phyloP scores from a whole-genome alignment of 208 protist species.

The Leptomonas seymouri region DNA sequence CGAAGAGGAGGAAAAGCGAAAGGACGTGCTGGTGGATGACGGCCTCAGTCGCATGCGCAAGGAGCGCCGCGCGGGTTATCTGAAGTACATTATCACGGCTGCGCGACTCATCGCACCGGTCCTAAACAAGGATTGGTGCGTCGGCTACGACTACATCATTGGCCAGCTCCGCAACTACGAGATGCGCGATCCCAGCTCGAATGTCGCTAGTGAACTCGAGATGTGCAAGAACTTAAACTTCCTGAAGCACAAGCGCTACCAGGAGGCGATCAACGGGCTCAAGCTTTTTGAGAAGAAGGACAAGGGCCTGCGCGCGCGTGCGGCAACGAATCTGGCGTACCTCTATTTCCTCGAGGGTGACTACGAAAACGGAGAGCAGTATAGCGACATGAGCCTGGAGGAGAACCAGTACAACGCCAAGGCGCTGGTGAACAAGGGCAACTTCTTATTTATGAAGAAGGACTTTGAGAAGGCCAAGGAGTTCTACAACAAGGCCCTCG shows the following conservation, averaged over 20 bases:
- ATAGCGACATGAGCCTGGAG: slow-evolving; percentile 95
- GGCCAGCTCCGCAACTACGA: slow-evolving; percentile 91
- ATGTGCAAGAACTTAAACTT: slow-evolving; percentile 96
- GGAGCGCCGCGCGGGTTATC: slow-evolving; percentile 74
- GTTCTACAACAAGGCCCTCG: slow-evolving; percentile 95
- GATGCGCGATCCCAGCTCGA: slow-evolving; percentile 85
- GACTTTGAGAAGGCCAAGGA: slow-evolving; percentile 93
- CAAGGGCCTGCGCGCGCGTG: slow-evolving; percentile 83
- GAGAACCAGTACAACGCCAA: slow-evolving; percentile 97
- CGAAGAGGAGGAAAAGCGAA: slow-evolving; percentile 84
- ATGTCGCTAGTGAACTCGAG: slow-evolving; percentile 94
- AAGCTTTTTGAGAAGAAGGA: slow-evolving; percentile 97
- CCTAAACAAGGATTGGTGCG: slow-evolving; percentile 92
- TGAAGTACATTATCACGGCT: slow-evolving; percentile 90
- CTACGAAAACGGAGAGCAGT: slow-evolving; percentile 95
- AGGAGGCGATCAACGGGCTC: slow-evolving; percentile 93
- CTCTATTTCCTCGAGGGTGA: slow-evolving; percentile 98
- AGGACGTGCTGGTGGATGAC: slow-evolving; percentile 87
- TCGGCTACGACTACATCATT: slow-evolving; percentile 96
- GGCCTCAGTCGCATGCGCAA: slow-evolving; percentile 81
- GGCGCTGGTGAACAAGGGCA: slow-evolving; percentile 98
- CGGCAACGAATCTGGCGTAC: slow-evolving; percentile 97
- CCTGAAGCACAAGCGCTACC: slow-evolving; percentile 94
- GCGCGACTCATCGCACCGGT: slow-evolving; percentile 95
- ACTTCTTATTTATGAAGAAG: slow-evolving; percentile 91